These are phyloP conservation scores for Inonotus hispidus DNA, from an alignment of 1,284 basidiomycete genomes.

Conservation along the genomic window DNA sequence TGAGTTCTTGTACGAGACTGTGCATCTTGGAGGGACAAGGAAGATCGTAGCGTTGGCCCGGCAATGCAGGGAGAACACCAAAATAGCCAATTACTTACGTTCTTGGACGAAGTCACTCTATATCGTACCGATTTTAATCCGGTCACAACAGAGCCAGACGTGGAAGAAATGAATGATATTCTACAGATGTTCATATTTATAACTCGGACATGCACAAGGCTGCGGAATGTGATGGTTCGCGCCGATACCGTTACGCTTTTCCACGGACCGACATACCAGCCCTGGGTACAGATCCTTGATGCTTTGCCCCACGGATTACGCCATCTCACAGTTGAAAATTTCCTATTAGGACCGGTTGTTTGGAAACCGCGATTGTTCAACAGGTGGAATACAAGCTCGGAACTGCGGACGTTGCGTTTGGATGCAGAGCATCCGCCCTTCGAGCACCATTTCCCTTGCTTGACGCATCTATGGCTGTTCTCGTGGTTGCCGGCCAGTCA, in stretches of 20 bases:
- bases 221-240: background rate
- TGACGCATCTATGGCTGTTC: slow-evolving; percentile 8
- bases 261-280: slow-evolving; percentile 8
- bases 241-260: slow-evolving; percentile 5
- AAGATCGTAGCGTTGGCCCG: background rate
- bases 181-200: background rate
- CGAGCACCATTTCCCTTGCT: background rate
- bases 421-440: slow-evolving; percentile 3
- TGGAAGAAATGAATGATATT: background rate
- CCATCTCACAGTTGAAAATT: slow-evolving; percentile 4
- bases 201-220: background rate
- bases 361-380: slow-evolving; percentile 1
- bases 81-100: background rate
- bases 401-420: background rate
- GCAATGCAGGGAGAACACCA: background rate
- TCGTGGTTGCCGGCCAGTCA: slow-evolving; percentile 6
- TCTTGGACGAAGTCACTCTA: background rate
- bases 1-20: slow-evolving; percentile 7
- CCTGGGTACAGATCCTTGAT: slow-evolving; percentile 2
- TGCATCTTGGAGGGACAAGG: background rate
- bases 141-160: background rate
- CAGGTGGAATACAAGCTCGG: background rate
- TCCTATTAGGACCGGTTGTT: slow-evolving; percentile 5
- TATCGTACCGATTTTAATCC: background rate
- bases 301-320: background rate